phyloP scores from a whole-genome alignment of 495 filamentous ascomycete genomes.

The Aspergillus bertholletiae region DNA sequence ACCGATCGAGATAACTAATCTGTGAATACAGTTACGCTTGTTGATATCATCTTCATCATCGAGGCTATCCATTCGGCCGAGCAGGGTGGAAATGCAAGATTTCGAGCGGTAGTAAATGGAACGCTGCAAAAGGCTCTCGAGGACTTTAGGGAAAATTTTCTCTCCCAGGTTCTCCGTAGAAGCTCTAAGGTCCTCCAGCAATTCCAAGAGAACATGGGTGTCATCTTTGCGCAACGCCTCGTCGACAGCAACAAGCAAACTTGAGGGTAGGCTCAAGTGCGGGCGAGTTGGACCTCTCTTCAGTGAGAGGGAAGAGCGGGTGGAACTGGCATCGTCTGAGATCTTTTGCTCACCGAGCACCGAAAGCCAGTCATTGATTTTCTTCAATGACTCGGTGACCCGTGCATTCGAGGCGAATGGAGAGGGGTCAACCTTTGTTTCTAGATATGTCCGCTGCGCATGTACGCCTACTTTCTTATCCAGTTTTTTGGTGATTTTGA shows the following conservation, averaged over 20 bases:
- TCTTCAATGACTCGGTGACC: conserved; percentile 62
- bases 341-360: conserved; percentile 68
- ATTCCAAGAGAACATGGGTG: conserved; percentile 51
- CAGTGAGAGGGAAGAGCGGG: conserved; percentile 66
- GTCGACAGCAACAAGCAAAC: conserved; percentile 69
- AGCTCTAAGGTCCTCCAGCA: conserved; percentile 56
- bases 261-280: conserved; percentile 63
- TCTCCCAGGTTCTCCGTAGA: conserved; percentile 45
- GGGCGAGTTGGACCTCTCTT: conserved; percentile 67
- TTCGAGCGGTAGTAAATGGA: conserved; percentile 70
- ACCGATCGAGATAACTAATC: conserved; percentile 85
- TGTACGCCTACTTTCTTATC: conserved; percentile 81
- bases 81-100: conserved; percentile 62
- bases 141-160: conserved; percentile 52
- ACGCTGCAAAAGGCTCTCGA: conserved; percentile 79
- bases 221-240: conserved; percentile 75
- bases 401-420: conserved; percentile 77
- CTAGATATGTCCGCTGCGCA: conserved; percentile 77
- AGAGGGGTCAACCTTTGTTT: conserved; percentile 79
- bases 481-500: conserved; percentile 97
- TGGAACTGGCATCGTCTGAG: conserved; percentile 66
- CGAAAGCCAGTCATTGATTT: conserved; percentile 89
- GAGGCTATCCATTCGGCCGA: conserved; percentile 63
- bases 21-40: conserved; percentile 87
- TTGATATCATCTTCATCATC: conserved; percentile 91